Evolutionary conservation across 768 basidiomycete genomes (phyloP), one percentile per base, ranked within the genome.

Genomic region (Termitomyces sp.): DNA sequence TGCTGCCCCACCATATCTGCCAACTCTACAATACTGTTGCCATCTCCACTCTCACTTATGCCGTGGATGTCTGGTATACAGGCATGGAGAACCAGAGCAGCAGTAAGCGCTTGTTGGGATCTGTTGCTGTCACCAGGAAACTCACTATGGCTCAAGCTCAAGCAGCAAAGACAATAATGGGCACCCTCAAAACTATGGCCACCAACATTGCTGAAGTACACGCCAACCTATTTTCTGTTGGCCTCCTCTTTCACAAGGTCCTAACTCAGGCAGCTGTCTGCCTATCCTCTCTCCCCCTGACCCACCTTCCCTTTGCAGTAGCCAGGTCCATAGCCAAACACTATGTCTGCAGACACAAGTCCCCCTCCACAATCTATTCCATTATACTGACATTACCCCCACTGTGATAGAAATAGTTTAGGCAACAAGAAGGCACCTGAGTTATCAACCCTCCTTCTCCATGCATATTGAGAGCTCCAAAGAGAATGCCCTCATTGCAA

Each of bases 321-420:
- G 25, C 47, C 25, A 27, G 29, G 18, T 41, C 15, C 9, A 41
- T 51, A 9, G 50, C 43, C 9, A n/a, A 22, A 22, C 29, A n/a
- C 16, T 31, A 49, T 5, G 51, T 59, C 15, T 29, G 41, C 15
- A 20, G 36, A 4, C 58, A 59, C 35, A n/a, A n/a, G n/a, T 54
- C 51, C 58, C 54, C 23, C 50, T 59, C 4, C 54, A 59, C 50
- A 40, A 47, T 23, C 47, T 53, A 2, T 49, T 59, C 40, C 18
- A 11, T 15, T 6, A 18, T 15, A 43, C 41, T 15, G 25, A 38
- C 15, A 36, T 57, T 16, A 22, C n/a, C 40, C 56, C 56, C 40
- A 1, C 32, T 23, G 4, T 3, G 16, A 15, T 57, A 2, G 47
- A 57, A 39, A 44, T 23, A 29, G 38, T 57, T 11, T 23, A 29